Base-by-base conservation (phyloP, 257 asterid genomes). In the Solanum sparsipilum region DNA sequence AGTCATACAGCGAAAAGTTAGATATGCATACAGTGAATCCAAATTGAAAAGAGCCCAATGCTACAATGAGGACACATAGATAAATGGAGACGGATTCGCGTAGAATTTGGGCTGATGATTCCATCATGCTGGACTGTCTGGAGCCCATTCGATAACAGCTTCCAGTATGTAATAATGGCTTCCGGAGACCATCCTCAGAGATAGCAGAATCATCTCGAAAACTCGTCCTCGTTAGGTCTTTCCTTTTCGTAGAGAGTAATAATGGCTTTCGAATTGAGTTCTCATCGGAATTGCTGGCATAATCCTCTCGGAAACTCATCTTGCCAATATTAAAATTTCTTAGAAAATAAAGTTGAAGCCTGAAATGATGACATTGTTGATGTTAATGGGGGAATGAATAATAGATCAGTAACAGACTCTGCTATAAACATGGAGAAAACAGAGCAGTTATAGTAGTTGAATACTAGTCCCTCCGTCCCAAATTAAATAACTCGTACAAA, bases 31-130 rank as follows among this genome's bases (percentile, higher is more conserved):
- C 98, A 16, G 96, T 93, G 92, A 91, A 95, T 27, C 98, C 98
- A 56, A 96, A 96, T 81, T 94, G 98, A 83, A 95, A 93, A 5
- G 99, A 98, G 75, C 98, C 98, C 36, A 96, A 93, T 10, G 98
- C 94, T 56, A 95, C 95, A 84, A 95, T 89, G 90, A 56, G 87
- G 83, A 96, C 98, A 86, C 98, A 95, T 46, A 96, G 93, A 87
- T 87, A 95, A 72, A 96, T 88, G 84, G 98, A 96, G 68, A 96
- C 91, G 31, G 98, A 93, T 79, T 93, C 98, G 2, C 94, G 92
- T 68, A 93, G 52, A 56, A 90, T 88, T 73, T 90, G 92, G 35
- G 91, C 52, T 3, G 99, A 93, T 21, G 98, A 93, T 88, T 90
- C 90, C 92, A 94, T 86, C 20, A 89, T 90, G 91, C 98, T 93